These are phyloP conservation scores for Gypsophila paniculata DNA, from an alignment of 179 eudicot genomes.

Conservation along the genomic window DNA sequence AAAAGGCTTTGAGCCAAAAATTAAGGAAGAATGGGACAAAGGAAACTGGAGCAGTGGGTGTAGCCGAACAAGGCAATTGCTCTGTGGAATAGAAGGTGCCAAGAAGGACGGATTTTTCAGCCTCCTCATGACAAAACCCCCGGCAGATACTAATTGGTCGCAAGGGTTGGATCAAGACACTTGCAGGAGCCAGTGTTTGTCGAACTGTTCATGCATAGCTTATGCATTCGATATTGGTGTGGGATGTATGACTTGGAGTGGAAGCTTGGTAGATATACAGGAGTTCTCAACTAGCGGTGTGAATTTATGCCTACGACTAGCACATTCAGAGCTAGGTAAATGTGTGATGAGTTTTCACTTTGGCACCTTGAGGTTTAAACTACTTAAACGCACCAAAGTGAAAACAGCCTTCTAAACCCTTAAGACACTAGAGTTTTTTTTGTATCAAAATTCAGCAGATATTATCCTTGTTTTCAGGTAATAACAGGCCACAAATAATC, in stretches of 20 bases:
- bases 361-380: no score
- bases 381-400: no score
- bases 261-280: constrained; percentile 23
- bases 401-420: no score
- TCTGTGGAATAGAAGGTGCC: constrained; percentile 14
- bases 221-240: constrained; percentile 21
- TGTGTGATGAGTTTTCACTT: background rate
- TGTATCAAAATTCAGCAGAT: background rate
- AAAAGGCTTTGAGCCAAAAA: constrained; percentile 40
- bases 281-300: constrained; percentile 22
- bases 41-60: constrained; percentile 49
- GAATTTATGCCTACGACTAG: constrained; percentile 21
- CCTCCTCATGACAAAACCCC: constrained; percentile 31
- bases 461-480: constrained; percentile 1
- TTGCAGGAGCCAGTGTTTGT: constrained; percentile 13
- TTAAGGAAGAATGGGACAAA: constrained; percentile 33
- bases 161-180: constrained; percentile 9
- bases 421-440: no score
- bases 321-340: constrained; percentile 28
- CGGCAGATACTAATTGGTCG: constrained; percentile 22
- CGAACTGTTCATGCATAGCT: constrained; percentile 21
- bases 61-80: constrained; percentile 28
- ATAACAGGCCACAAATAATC: background rate
- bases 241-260: constrained; percentile 28
- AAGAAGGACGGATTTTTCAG: constrained; percentile 38